Base-by-base conservation (phyloP, 2,329 filamentous ascomycete species). In the Alternaria consortialis region DNA sequence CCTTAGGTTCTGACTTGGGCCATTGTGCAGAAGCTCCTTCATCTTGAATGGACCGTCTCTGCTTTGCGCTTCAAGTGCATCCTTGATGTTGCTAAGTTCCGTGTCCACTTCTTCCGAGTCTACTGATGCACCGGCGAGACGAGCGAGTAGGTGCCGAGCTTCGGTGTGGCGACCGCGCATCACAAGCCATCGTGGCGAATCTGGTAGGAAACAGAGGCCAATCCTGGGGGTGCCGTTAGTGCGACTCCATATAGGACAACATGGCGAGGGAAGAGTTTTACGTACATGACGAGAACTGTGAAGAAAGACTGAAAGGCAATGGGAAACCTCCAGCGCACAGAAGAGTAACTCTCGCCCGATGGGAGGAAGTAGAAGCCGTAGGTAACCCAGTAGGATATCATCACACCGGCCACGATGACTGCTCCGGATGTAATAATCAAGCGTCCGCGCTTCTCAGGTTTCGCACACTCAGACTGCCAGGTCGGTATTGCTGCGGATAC, bases 161-260 rank as follows among this genome's bases (percentile, higher is more conserved):
- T 72, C 68, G 6, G 84, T 80, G 55, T 85, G 12, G 12, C 56
- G 54, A 2, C 84, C 84, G 6, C 81, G 82, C 3, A 85, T 74
- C 11, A 86, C 80, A 40, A 85, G 74, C 2, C 83, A 80, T n/a
- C 85, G 66, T 13, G 83, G 42, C 74, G 72, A 65, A 75, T 78
- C 55, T 60, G 75, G 72, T 68, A 36, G 73, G 32, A 51, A 64
- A n/a, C 56, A 43, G 7, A 63, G 47, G 7, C 51, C 60, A 7
- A 60, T 40, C 56, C 60, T 63, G 5, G 29, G 20, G n/a, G 40
- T 4, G 5, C 48, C 15, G 23, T 48, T 53, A 47, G 47, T 42
- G 15, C 11, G 3, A 7, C 5, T 4, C 6, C 11, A 20, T 25
- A 5, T 4, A 1, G 1, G 1, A 13, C 27, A 2, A 20, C 2